phyloP scores from a whole-genome alignment of 2,329 filamentous ascomycete species.

The Stachybotrys elegans region DNA sequence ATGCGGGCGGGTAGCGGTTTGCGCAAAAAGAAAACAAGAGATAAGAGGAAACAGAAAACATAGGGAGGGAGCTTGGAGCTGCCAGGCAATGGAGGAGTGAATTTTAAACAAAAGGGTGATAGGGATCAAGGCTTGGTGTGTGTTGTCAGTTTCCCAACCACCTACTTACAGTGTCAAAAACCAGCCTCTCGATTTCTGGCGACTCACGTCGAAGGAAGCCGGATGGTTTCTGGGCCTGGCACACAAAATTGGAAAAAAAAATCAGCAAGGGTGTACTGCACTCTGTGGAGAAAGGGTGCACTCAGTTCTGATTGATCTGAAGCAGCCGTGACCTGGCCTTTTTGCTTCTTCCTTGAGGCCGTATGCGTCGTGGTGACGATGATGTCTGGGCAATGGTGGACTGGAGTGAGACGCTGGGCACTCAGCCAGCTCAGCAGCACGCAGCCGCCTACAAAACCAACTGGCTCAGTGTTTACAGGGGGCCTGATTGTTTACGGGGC shows the following conservation, averaged over 20 bases:
- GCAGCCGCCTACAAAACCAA: no score
- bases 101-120: no score
- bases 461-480: slow-evolving; percentile 1
- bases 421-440: background rate
- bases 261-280: slow-evolving; percentile 12
- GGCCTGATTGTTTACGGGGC: slow-evolving; percentile 16
- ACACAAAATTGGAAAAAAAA: background rate
- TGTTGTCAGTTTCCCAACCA: slow-evolving; percentile 24
- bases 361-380: slow-evolving; percentile 11
- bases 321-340: no score
- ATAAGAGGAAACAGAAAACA: no score
- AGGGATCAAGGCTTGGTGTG: no score
- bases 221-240: no score
- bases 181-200: slow-evolving; percentile 26
- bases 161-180: slow-evolving; percentile 22
- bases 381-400: slow-evolving; percentile 10
- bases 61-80: no score
- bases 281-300: slow-evolving; percentile 3
- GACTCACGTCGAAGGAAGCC: no score
- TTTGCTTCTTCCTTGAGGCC: slow-evolving; percentile 5
- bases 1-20: no score
- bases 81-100: no score
- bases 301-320: slow-evolving; percentile 8
- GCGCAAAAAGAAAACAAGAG: no score
- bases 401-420: slow-evolving; percentile 3